Conservation (phyloP, 2,329 filamentous ascomycete genomes). For the Nemania sp. region DNA sequence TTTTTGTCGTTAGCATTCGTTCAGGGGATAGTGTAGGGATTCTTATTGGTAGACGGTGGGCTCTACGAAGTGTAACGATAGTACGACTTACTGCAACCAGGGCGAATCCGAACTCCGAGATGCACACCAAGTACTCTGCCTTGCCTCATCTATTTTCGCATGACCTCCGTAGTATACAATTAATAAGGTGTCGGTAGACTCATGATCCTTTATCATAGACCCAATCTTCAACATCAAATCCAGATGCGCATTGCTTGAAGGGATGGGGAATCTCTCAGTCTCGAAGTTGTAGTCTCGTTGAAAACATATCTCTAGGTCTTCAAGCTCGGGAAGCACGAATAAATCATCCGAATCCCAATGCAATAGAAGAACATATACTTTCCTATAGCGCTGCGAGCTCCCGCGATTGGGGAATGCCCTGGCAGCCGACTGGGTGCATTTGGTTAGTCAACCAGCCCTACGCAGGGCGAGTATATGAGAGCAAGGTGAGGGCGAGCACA, state of each 20-base stretch:
- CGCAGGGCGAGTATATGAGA: background rate
- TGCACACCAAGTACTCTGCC: conserved; percentile 72
- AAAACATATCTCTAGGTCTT: conserved; percentile 67
- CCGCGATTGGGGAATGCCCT: conserved; percentile 69
- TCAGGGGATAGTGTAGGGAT: conserved; percentile 11
- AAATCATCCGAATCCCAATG: conserved; percentile 70
- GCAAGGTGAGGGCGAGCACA: conserved; percentile 44
- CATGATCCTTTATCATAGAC: conserved; percentile 68
- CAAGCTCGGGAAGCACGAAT: conserved; percentile 68
- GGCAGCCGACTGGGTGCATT: conserved; percentile 59
- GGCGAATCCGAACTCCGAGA: conserved; percentile 65
- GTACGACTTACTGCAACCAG: conserved; percentile 63
- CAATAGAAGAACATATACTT: conserved; percentile 66
- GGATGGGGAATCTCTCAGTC: conserved; percentile 69
- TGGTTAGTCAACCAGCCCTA: conserved; percentile 32
- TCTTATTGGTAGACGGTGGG: conserved; percentile 31
- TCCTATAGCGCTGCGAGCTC: conserved; percentile 65
- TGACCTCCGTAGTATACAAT: conserved; percentile 71
- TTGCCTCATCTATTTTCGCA: conserved; percentile 69
- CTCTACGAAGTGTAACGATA: conserved; percentile 5
- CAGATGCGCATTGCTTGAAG: conserved; percentile 68
- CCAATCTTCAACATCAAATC: conserved; percentile 69
- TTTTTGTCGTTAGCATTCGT: conserved; percentile 8
- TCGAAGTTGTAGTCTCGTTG: conserved; percentile 67
- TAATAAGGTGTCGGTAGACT: conserved; percentile 67